These are phyloP conservation scores for Blastobotrys apis DNA, from an alignment of 1,139 yeast genomes.

Conservation along the genomic window DNA sequence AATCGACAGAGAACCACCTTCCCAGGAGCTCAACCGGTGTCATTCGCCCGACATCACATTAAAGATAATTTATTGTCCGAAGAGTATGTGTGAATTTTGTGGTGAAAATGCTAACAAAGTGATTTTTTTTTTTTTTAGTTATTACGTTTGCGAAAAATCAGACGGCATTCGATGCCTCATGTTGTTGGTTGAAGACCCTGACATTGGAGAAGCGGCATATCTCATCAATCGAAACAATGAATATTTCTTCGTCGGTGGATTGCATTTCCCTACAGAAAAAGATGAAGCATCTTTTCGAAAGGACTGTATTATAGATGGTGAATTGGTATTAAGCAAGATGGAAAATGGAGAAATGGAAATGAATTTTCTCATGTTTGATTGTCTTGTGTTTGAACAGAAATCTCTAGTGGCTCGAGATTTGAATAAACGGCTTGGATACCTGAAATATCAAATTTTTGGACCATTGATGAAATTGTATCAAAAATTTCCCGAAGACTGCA, in stretches of 20 bases:
- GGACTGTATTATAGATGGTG: constrained; percentile 92
- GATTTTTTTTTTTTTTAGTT: constrained; percentile 34
- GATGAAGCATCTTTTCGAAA: constrained; percentile 62
- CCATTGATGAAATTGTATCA: constrained; percentile 73
- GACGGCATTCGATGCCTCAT: constrained; percentile 87
- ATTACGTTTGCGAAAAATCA: constrained; percentile 91
- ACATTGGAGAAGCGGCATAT: constrained; percentile 44
- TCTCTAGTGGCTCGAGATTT: constrained; percentile 64
- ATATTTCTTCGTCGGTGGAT: constrained; percentile 71
- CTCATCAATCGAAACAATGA: constrained; percentile 85
- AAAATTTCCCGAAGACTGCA: constrained; percentile 65
- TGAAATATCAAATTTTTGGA: constrained; percentile 73
- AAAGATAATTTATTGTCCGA: constrained; percentile 53
- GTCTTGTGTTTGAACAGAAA: constrained; percentile 76
- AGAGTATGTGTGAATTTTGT: constrained; percentile 39
- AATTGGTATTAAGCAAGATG: constrained; percentile 52
- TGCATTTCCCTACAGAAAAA: constrained; percentile 65
- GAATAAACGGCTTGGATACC: constrained; percentile 79
- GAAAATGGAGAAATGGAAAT: constrained; percentile 54
- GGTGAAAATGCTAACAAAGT: not conserved
- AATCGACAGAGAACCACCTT: constrained; percentile 42
- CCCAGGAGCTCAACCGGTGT: constrained; percentile 94
- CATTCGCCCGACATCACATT: constrained; percentile 75
- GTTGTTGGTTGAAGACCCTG: constrained; percentile 55
- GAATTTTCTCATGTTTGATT: constrained; percentile 85